Percentiles rank a stretch among this genome's conserved stretches.
phyloP scores from a whole-genome alignment of 768 basidiomycete species.

The Pisolithus tinctorius region DNA sequence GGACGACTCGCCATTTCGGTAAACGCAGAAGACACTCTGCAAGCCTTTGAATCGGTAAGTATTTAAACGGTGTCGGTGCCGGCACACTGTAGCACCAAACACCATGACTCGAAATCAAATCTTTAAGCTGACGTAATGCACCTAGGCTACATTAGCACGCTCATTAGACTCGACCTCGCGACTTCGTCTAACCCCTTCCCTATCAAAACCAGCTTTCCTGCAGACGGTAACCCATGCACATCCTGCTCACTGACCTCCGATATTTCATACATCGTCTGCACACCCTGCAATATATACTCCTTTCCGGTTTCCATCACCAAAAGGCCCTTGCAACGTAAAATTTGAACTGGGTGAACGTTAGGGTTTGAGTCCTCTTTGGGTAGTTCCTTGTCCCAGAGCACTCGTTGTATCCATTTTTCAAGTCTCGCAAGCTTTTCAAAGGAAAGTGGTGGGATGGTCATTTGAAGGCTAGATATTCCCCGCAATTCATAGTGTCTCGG shows the following conservation, averaged over 20 bases:
- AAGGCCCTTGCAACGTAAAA: conserved; percentile 87
- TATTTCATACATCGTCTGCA: conserved; percentile 85
- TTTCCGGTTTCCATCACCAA: conserved; percentile 49
- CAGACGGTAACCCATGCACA: conserved; percentile 44
- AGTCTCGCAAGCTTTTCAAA: conserved; percentile 41
- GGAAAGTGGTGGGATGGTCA: conserved; percentile 58
- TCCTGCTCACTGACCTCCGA: conserved; percentile 34
- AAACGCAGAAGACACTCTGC: too few relatives aligned
- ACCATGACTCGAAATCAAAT: too few relatives aligned
- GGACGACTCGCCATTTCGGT: conserved; percentile 15
- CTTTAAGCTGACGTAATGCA: too few relatives aligned
- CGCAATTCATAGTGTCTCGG: conserved; percentile 59
- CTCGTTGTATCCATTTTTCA: conserved; percentile 72
- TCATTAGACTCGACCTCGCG: conserved; percentile 50
- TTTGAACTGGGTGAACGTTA: conserved; percentile 33
- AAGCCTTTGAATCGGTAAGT: too few relatives aligned
- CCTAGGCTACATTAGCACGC: conserved; percentile 2
- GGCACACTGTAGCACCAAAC: too few relatives aligned
- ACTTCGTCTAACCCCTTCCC: conserved; percentile 66
- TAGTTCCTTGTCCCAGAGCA: conserved; percentile 75
- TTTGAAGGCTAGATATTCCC: conserved; percentile 78
- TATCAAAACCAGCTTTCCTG: conserved; percentile 82
- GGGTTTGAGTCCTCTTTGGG: conserved; percentile 24
- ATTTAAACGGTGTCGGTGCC: too few relatives aligned
- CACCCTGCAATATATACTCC: conserved; percentile 81